Evolutionary conservation across 768 basidiomycete species (phyloP).

Genomic region (Suillus fuscotomentosus): DNA sequence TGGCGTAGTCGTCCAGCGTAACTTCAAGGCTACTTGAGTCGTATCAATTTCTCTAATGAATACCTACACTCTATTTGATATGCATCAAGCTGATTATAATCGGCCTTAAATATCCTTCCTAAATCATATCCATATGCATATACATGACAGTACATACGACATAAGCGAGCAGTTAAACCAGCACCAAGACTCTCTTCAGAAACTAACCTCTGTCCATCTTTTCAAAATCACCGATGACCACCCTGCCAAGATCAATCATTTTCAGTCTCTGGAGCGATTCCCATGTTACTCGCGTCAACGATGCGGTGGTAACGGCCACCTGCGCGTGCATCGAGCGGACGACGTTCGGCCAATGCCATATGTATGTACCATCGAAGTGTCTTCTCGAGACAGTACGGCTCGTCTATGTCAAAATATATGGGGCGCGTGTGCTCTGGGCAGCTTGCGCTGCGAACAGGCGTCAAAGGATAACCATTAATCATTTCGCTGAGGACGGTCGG

Average conservation of each 20-base stretch:
- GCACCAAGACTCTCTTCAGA: background rate
- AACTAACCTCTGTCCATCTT: background rate
- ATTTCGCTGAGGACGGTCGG: background rate
- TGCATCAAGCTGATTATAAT: background rate
- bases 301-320: conserved; percentile 5
- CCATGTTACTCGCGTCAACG: background rate
- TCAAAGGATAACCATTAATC: conserved; percentile 4
- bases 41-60: too few species aligned
- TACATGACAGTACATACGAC: too few species aligned
- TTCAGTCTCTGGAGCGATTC: background rate
- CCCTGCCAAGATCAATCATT: too few species aligned
- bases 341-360: conserved; percentile 3
- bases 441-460: background rate
- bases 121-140: background rate
- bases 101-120: background rate
- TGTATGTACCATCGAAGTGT: conserved; percentile 3
- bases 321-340: conserved; percentile 11
- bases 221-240: background rate
- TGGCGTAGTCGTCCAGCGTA: too few species aligned
- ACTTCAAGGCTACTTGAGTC: too few species aligned
- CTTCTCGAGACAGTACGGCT: background rate
- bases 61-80: background rate
- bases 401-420: conserved; percentile 9
- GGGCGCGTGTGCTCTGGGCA: conserved; percentile 7
- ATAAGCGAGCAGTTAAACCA: background rate